Evolutionary conservation across 208 protist genomes (phyloP), one percentile per base, ranked within the genome.

Genomic region (Tetramitus jugosus): DNA sequence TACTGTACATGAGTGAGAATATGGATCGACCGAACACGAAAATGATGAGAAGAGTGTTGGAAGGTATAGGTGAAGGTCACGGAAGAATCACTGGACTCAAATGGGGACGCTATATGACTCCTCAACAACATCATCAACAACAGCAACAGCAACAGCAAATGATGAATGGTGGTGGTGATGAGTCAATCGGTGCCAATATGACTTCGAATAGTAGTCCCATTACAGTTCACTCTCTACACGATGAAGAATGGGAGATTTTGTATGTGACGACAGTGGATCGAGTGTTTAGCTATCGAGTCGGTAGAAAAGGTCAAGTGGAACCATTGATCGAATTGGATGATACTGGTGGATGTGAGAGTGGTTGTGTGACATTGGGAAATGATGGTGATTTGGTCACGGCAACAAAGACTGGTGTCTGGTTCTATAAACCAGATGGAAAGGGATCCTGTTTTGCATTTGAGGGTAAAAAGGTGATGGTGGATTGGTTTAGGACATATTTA

Each of bases 401-500:
- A 37, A 29, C 14, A 3, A 37, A 60, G 62, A 23, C 45, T 69
- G 78, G 61, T 83, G 84, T 88, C 6, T 90, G 84, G 77, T 91
- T 87, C 75, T 88, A 87, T 67, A 80, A 84, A 64, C 72, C 86
- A 0, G 89, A 89, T 39, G 84, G 85, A 17, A 80, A 89, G 62
- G 84, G 85, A 10, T 80, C 85, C 6, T 90, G 88, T 79, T 91
- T 83, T 62, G 85, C 86, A 33, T 92, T 94, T 52, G 89, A 93
- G 29, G 89, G 82, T 69, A 76, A 74, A 80, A 94, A 88, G 81
- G 81, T 65, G 40, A 56, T 84, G 42, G 43, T 96, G 6, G 33
- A 87, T 3, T 90, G 88, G 76, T 92, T 95, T 77, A 84, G 88
- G 23, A 76, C 87, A 7, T 95, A 96, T 83, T 79, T 96, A 13